Conservation (phyloP, 768 basidiomycete genomes). For the Auriscalpium orientale region DNA sequence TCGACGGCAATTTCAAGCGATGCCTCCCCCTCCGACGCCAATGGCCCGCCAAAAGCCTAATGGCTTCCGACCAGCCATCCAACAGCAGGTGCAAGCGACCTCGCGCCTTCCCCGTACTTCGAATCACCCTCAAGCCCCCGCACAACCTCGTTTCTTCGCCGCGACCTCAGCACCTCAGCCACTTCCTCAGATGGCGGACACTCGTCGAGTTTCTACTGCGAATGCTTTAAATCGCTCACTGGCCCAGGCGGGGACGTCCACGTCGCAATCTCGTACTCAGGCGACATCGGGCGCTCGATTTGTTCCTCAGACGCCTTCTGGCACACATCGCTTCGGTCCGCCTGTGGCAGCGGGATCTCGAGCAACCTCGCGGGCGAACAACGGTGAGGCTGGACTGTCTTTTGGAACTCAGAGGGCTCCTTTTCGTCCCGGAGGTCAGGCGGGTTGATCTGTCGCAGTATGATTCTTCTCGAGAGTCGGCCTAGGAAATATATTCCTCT, state of each 20-base stretch:
- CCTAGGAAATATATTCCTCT: too few relatives aligned
- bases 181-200: neutral
- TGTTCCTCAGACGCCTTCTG: slow-evolving; percentile 14
- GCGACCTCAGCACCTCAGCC: neutral
- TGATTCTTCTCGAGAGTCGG: too few relatives aligned
- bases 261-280: neutral
- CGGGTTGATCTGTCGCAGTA: slow-evolving; percentile 11
- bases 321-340: slow-evolving; percentile 13
- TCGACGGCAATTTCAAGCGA: slow-evolving; percentile 20
- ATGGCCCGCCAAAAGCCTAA: neutral
- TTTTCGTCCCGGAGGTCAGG: slow-evolving; percentile 28
- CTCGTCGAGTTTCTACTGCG: neutral
- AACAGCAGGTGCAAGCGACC: neutral
- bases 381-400: neutral
- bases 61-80: neutral
- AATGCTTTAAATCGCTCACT: slow-evolving; percentile 1
- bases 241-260: slow-evolving; percentile 3
- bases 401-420: slow-evolving; percentile 40
- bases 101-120: neutral
- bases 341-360: slow-evolving; percentile 2
- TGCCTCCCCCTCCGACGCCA: slow-evolving; percentile 51
- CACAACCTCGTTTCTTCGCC: neutral
- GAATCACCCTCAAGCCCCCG: neutral
- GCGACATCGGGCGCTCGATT: neutral
- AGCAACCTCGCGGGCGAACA: slow-evolving; percentile 13